Percentiles rank a stretch among this genome's conserved stretches.
phyloP scores from a whole-genome alignment of 176 grass and related monocot genomes.

The Carex pumila region DNA sequence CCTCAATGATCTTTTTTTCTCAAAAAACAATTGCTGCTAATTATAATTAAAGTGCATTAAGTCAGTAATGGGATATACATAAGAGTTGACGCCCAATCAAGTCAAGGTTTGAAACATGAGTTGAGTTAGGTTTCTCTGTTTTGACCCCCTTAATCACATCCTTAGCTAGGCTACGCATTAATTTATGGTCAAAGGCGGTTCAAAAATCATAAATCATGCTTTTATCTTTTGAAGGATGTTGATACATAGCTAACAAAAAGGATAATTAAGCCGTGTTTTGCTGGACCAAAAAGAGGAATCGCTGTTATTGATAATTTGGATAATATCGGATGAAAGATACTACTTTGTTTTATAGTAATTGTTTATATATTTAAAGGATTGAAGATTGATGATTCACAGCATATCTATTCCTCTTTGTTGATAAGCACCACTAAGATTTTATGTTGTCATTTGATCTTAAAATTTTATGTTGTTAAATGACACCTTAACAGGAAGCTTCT shows the following conservation, averaged over 20 bases:
- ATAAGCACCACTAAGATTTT: not conserved
- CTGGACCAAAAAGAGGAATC: conserved; percentile 3
- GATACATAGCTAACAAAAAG: conserved; percentile 18
- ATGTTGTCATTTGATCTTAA: not conserved
- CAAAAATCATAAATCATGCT: conserved; percentile 20
- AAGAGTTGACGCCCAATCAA: conserved; percentile 17
- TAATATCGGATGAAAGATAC: not conserved
- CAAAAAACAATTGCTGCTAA: not conserved
- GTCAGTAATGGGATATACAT: conserved; percentile 8
- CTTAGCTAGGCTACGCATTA: not conserved
- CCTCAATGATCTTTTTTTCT: not conserved
- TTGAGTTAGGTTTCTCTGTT: conserved; percentile 20
- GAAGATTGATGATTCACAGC: not conserved
- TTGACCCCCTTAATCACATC: not conserved
- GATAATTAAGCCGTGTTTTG: conserved; percentile 7
- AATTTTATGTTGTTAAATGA: not conserved
- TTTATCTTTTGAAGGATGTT: conserved; percentile 14
- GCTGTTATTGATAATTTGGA: not conserved
- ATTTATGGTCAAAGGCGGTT: conserved; percentile 13
- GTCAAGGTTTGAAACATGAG: conserved; percentile 13
- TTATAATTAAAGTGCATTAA: not conserved
- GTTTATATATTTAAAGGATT: not conserved
- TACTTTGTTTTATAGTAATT: not conserved
- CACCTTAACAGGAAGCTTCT: not conserved
- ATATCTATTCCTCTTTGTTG: not conserved